phyloP scores from a whole-genome alignment of 2,329 filamentous ascomycete species.

The Trichoderma endophyticum region DNA sequence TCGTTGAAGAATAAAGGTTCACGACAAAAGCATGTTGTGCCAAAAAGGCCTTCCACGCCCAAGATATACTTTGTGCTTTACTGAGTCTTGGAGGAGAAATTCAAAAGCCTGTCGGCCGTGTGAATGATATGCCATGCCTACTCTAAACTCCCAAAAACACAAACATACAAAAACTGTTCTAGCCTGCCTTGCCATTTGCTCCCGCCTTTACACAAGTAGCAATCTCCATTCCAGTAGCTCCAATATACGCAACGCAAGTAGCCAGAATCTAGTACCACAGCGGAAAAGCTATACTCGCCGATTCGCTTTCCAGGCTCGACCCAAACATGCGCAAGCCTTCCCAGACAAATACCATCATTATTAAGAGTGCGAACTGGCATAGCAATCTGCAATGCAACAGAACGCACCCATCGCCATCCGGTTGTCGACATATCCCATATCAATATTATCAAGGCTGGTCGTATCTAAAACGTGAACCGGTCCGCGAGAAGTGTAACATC shows the following conservation, averaged over 20 bases:
- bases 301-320: background rate
- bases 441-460: constrained; percentile 17
- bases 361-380: background rate
- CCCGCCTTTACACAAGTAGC: constrained; percentile 4
- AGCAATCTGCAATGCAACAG: constrained; percentile 18
- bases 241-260: constrained; percentile 25
- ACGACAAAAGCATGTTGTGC: background rate
- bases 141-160: constrained; percentile 17
- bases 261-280: constrained; percentile 32
- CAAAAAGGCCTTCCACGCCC: background rate
- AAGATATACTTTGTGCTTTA: background rate
- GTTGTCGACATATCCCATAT: constrained; percentile 13
- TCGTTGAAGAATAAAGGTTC: background rate
- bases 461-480: constrained; percentile 11
- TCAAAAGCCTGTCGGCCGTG: constrained; percentile 3
- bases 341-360: constrained; percentile 18
- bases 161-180: constrained; percentile 13
- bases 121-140: constrained; percentile 16
- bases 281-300: constrained; percentile 24
- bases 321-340: constrained; percentile 21
- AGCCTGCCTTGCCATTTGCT: constrained; percentile 13
- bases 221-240: constrained; percentile 10
- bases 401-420: constrained; percentile 8
- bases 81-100: background rate
- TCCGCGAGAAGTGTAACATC: constrained; percentile 23